Conservation (phyloP, 2,329 filamentous ascomycete genomes). For the Didymella keratinophila region DNA sequence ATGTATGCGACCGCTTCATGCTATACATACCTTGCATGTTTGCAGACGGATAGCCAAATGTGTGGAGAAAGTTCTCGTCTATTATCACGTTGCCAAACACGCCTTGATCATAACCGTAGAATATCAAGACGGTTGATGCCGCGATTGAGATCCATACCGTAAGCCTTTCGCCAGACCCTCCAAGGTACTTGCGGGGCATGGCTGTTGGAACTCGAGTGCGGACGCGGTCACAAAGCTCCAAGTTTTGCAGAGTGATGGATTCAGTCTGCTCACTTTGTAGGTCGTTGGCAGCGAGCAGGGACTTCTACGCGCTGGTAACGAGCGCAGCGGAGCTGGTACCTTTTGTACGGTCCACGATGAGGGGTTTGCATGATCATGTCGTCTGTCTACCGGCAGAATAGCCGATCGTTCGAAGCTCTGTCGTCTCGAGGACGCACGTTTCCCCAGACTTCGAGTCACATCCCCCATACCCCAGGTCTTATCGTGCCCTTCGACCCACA, state of each 20-base stretch:
- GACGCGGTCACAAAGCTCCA: not conserved
- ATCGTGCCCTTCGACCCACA: slow-evolving; percentile 6
- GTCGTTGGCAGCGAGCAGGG: not conserved
- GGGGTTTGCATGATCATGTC: not conserved
- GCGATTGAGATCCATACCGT: slow-evolving; percentile 63
- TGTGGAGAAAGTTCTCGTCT: slow-evolving; percentile 40
- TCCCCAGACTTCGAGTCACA: slow-evolving; percentile 14
- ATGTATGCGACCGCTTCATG: not conserved
- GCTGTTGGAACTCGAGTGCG: not conserved
- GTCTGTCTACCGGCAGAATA: not conserved
- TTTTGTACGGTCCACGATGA: slow-evolving; percentile 6
- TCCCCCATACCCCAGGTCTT: slow-evolving; percentile 16
- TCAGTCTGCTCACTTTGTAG: not conserved
- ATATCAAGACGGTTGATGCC: slow-evolving; percentile 59
- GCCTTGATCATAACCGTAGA: slow-evolving; percentile 56
- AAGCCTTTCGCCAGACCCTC: slow-evolving; percentile 59
- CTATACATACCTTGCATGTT: slow-evolving; percentile 33
- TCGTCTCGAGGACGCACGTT: not conserved
- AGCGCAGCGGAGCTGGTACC: not conserved
- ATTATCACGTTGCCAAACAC: slow-evolving; percentile 49
- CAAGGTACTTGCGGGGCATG: slow-evolving; percentile 60
- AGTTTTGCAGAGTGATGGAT: not conserved
- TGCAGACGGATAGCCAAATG: slow-evolving; percentile 39
- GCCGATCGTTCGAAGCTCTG: not conserved
- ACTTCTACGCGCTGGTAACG: not conserved